Base-by-base conservation (phyloP, 31 red algal genomes). In the Odonthalia washingtoniensis region DNA sequence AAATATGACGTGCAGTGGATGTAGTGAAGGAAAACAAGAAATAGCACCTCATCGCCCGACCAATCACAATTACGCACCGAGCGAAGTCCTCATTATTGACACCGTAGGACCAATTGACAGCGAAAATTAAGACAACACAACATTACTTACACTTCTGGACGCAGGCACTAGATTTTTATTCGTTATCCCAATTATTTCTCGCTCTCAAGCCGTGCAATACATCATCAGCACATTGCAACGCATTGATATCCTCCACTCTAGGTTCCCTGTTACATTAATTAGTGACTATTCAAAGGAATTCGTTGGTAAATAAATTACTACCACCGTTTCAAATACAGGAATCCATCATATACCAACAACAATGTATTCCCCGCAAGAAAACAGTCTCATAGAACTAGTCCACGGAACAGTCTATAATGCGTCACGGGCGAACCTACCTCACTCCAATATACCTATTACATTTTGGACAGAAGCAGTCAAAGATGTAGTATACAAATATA, bases 401-500 rank as follows among this genome's bases (percentile, higher is more conserved):
- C 70, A 89, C 53, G 21, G 27, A 70, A 89, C 74, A 5, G 2
- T 70, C 3, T 75, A 78, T 32, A 41, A 67, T 5, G 39, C 86
- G 28, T 35, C 46, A 27, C 32, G 86, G 68, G 86, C 74, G 49
- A 3, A 30, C 1, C 65, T 69, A 0, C n/a, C 41, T 1, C 70
- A 49, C 40, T 70, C 21, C 18, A 68, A 35, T 9, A 42, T n/a
- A n/a, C 38, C 0, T 36, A 81, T 44, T 53, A 5, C 42, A 44
- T 44, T 44, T 44, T 44, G 86, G 75, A 33, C 72, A 52, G 60
- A 89, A 18, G 62, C 74, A 53, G 31, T 57, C 5, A 31, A 60
- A n/a, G 75, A 89, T 60, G 18, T 33, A 33, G 26, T 61, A 9
- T 80, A 78, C 63, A 89, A 89, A 72, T 69, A 88, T n/a, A 79